Base-by-base conservation (phyloP, 768 basidiomycete species). In the Rhizopogon vesiculosus region DNA sequence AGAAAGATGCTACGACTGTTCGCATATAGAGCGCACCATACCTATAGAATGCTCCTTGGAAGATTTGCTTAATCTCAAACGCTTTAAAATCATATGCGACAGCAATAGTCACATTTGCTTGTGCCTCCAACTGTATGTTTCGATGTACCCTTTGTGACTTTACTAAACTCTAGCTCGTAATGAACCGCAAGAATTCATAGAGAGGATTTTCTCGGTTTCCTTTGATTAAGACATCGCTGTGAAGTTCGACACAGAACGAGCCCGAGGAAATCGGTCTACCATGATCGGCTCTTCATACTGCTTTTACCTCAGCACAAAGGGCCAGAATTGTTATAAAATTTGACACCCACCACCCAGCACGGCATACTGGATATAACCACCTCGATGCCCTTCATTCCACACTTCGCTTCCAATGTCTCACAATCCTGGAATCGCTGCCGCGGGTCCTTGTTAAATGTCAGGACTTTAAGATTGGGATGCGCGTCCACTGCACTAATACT, bases 1-100 rank as follows among this genome's bases (percentile, higher is more conserved):
- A 90, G 73, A 87, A 84, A 62, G 83, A 85, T 44, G 71, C 80
- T 6, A 81, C 81, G 15, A 76, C 81, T 61, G 77, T 85, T 56
- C 84, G 82, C 58, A 74, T 86, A 62, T 82, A 73, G 64, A 33
- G 33, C 12, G 35, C 13, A n/a, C 18, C 19, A 38, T 39, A 35
- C 48, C 33, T 49, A 49, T 49, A 49, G 48, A 49, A 38, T 38
- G 13, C 19, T 22, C 8, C 8, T 22, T 49, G 48, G 48, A 49
- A 48, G 16, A 4, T 19, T 9, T 35, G 4, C 13, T 35, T 19
- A 19, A 18, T 45, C 3, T 19, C 29, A 6, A 33, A 31, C 18
- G 12, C 6, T 5, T 33, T 18, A 6, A 46, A 46, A 29, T 5
- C 25, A 4, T 45, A 25, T 43, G 16, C 28, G 28, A n/a, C n/a